Percentiles rank a stretch among this genome's conserved stretches.
Evolutionary conservation across 257 asterid species (phyloP).

Genomic region (Catharanthus roseus): DNA sequence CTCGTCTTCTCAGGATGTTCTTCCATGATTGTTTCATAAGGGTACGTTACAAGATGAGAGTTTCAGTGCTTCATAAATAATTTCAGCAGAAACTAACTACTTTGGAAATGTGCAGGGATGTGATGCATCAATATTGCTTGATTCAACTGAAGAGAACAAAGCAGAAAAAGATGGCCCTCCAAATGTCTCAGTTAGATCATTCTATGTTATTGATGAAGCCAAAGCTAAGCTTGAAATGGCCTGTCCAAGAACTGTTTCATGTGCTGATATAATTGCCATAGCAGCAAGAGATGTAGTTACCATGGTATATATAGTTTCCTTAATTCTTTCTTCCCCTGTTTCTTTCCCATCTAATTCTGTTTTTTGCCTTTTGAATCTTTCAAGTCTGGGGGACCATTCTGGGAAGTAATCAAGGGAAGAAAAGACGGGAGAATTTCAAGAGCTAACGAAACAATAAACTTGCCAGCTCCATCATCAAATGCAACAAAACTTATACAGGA

Average conservation of each 20-base stretch:
- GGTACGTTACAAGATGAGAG: constrained; percentile 19
- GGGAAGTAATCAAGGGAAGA: constrained; percentile 62
- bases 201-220: constrained; percentile 64
- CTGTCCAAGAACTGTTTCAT: constrained; percentile 69
- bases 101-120: constrained; percentile 55
- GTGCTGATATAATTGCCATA: constrained; percentile 65
- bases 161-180: constrained; percentile 88
- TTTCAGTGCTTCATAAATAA: not conserved
- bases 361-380: not conserved
- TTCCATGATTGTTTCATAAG: constrained; percentile 80
- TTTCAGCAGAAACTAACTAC: too few species aligned
- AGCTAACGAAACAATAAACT: constrained; percentile 60
- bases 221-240: constrained; percentile 52
- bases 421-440: constrained; percentile 58
- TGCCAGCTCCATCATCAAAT: constrained; percentile 61
- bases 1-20: constrained; percentile 74
- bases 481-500: constrained; percentile 48
- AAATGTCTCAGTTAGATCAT: constrained; percentile 53
- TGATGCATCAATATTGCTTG: constrained; percentile 72
- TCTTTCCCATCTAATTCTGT: not conserved
- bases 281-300: constrained; percentile 67
- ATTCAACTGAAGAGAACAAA: constrained; percentile 56
- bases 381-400: constrained; percentile 63
- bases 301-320: constrained; percentile 31
- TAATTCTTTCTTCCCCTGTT: not conserved